Percentiles rank a stretch among this genome's conserved stretches.
phyloP scores from a whole-genome alignment of 176 grass and related monocot genomes.

The Phoenix roebelenii region DNA sequence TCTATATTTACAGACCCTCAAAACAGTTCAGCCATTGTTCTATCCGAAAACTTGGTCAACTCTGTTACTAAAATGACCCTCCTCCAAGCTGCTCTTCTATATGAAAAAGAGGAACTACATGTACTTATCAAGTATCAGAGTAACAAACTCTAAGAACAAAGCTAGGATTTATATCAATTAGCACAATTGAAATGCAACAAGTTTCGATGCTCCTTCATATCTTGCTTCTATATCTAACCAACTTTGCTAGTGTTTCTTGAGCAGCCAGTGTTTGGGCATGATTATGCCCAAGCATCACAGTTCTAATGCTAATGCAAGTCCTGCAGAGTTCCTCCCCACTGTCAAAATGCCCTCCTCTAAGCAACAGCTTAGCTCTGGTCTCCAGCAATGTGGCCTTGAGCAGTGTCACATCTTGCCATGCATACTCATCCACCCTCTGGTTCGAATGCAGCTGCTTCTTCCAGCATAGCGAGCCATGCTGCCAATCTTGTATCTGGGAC shows the following conservation, averaged over 20 bases:
- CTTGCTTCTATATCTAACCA: conserved; percentile 90
- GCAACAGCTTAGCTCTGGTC: conserved; percentile 72
- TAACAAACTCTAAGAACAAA: neutral
- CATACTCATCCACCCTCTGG: conserved; percentile 62
- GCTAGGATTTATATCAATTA: conserved; percentile 3
- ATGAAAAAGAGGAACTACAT: too few species aligned
- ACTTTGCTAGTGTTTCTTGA: conserved; percentile 86
- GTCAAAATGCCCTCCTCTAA: conserved; percentile 81
- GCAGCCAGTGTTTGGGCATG: conserved; percentile 80
- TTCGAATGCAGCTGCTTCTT: conserved; percentile 72
- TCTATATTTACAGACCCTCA: too few species aligned
- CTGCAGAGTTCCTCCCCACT: conserved; percentile 75
- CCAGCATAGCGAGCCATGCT: conserved; percentile 63
- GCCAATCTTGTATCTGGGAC: conserved; percentile 76
- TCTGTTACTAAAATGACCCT: too few species aligned
- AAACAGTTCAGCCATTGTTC: too few species aligned
- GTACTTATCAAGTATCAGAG: too few species aligned
- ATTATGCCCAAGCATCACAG: conserved; percentile 87
- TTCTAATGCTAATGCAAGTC: conserved; percentile 93
- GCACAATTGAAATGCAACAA: neutral
- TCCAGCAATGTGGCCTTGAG: conserved; percentile 85
- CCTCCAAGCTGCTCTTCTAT: too few species aligned
- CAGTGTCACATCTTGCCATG: conserved; percentile 94
- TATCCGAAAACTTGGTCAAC: too few species aligned
- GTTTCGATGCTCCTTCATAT: conserved; percentile 23